Conservation (phyloP, 1,284 basidiomycete genomes). For the Ceratobasidium sp. region DNA sequence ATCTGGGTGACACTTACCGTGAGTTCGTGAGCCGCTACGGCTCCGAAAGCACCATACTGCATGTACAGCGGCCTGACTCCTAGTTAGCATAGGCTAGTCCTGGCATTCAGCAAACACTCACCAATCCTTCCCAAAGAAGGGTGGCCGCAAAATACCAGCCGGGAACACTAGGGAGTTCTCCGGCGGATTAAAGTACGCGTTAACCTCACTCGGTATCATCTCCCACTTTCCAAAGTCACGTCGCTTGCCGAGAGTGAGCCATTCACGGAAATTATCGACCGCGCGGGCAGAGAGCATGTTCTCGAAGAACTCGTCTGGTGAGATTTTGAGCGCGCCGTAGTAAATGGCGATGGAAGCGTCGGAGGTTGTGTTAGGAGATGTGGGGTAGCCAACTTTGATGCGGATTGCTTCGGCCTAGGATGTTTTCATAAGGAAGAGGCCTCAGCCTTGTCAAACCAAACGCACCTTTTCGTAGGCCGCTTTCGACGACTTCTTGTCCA, state of each 20-base stretch:
- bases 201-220: constrained; percentile 85
- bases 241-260: constrained; percentile 70
- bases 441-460: not conserved
- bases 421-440: constrained; percentile 7
- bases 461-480: constrained; percentile 86
- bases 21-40: constrained; percentile 90
- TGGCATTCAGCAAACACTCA: constrained; percentile 56
- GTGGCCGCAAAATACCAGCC: constrained; percentile 92
- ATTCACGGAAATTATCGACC: constrained; percentile 65
- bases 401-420: constrained; percentile 78
- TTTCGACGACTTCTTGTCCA: constrained; percentile 86
- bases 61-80: constrained; percentile 82
- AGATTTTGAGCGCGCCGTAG: constrained; percentile 78
- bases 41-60: constrained; percentile 91
- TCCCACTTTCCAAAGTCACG: constrained; percentile 87
- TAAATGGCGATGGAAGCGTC: constrained; percentile 72
- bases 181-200: constrained; percentile 85
- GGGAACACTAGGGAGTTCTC: constrained; percentile 93
- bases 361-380: constrained; percentile 67
- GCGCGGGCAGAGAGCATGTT: constrained; percentile 76
- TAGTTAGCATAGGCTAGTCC: constrained; percentile 36
- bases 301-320: constrained; percentile 82
- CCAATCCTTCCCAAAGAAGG: constrained; percentile 91
- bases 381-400: constrained; percentile 91
- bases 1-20: constrained; percentile 65